Evolutionary conservation across 306 rosid species (phyloP), one percentile per base, ranked within the genome.

Genomic region (Cicer arietinum): DNA sequence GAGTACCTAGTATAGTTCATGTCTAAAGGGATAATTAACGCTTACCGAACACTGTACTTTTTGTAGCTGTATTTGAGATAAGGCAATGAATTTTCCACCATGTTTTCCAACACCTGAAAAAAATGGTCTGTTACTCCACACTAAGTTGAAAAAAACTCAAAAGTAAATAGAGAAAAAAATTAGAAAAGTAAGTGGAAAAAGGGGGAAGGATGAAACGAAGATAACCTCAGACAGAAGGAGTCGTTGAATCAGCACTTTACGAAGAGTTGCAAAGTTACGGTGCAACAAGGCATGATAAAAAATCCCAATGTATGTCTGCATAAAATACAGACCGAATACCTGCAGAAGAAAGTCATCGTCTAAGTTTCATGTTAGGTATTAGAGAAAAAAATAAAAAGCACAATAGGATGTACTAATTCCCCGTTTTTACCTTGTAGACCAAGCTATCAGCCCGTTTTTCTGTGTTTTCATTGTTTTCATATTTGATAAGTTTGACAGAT

Each of bases 261-360:
- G 97, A 61, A 94, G 99, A 53, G 99, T 92, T 59, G 69, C 43
- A 78, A 94, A 90, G 81, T 91, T 92, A 25, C 99, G 96, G 75
- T 94, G 96, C 86, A 94, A 74, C 66, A 92, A 85, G 66, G 97
- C 99, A 60, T 94, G 97, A 82, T 94, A 92, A 89, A 94, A 94
- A 73, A 94, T 84, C 72, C 99, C 99, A 77, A 94, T 94, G 76
- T 94, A 94, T 30, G 99, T 86, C 81, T 94, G 99, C 99, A 94
- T 94, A 59, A 94, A 94, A 82, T 90, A 94, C 48, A 94, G 92
- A 74, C 97, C 99, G 88, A 92, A 94, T 57, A 94, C 92, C 99
- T 94, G 92, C 85, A 80, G 71, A 69, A 77, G 73, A 73, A 79
- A 76, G 39, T 45, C 51, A 62, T 47, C 47, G 53, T 50, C 69